Evolutionary conservation across 805 yeast species (phyloP).

Genomic region (Nakazawaea populi): DNA sequence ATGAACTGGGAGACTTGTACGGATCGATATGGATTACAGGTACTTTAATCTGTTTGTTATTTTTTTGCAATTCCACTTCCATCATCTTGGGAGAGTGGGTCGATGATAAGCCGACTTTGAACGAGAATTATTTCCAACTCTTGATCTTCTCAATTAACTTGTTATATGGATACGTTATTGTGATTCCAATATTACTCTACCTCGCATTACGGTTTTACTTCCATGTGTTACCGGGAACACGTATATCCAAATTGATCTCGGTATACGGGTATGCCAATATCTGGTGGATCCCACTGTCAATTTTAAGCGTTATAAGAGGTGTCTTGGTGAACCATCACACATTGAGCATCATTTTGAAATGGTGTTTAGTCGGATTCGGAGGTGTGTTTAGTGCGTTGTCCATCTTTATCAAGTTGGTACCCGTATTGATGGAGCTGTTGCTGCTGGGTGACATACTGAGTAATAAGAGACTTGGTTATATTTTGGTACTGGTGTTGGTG

Average conservation of each 20-base stretch:
- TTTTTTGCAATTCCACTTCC: slow-evolving; percentile 69
- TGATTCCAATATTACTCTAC: slow-evolving; percentile 56
- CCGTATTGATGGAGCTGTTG: slow-evolving; percentile 25
- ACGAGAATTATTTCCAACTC: slow-evolving; percentile 50
- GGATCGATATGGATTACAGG: slow-evolving; percentile 92
- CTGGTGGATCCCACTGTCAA: slow-evolving; percentile 81
- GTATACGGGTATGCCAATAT: slow-evolving; percentile 82
- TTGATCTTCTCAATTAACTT: slow-evolving; percentile 64
- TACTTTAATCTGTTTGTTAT: slow-evolving; percentile 67
- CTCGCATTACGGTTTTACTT: slow-evolving; percentile 44
- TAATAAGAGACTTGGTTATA: slow-evolving; percentile 10
- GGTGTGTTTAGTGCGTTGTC: slow-evolving; percentile 55
- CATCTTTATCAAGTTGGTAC: slow-evolving; percentile 38
- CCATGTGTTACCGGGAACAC: slow-evolving; percentile 42
- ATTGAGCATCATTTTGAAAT: slow-evolving; percentile 46
- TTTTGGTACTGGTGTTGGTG: slow-evolving; percentile 32
- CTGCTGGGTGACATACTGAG: not conserved
- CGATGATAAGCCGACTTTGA: slow-evolving; percentile 30
- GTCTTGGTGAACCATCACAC: slow-evolving; percentile 39
- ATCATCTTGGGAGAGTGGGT: slow-evolving; percentile 55
- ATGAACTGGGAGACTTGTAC: slow-evolving; percentile 61
- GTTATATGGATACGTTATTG: slow-evolving; percentile 70
- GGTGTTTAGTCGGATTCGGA: slow-evolving; percentile 58
- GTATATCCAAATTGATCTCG: slow-evolving; percentile 57
- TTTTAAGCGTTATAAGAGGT: slow-evolving; percentile 53